phyloP scores from a whole-genome alignment of 129 eudicot genomes.

The carrot (Daucus carota) region DNA sequence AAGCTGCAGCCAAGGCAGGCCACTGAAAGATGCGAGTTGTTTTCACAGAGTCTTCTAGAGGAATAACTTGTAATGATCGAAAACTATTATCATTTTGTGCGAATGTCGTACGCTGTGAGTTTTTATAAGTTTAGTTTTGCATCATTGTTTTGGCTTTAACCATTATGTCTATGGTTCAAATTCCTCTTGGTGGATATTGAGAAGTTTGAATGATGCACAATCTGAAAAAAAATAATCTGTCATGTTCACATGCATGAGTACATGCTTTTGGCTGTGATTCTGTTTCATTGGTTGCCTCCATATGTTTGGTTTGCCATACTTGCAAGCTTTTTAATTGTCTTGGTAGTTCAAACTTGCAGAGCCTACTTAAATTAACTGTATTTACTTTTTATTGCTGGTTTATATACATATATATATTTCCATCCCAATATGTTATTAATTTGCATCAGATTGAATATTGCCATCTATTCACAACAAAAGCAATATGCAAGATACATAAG shows the following conservation, averaged over 20 bases:
- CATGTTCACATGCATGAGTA: neutral
- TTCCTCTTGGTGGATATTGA: neutral
- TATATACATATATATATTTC: too few relatives aligned
- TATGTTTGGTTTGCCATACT: neutral
- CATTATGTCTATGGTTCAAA: neutral
- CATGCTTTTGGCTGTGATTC: neutral
- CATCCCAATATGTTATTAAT: too few relatives aligned
- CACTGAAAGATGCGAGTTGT: slow-evolving; percentile 27
- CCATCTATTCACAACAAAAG: too few relatives aligned
- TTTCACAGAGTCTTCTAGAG: slow-evolving; percentile 13
- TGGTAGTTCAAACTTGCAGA: too few relatives aligned
- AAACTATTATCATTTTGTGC: neutral
- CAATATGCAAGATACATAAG: too few relatives aligned
- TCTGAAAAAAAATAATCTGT: neutral
- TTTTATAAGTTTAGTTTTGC: slow-evolving; percentile 2
- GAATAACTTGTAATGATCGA: slow-evolving; percentile 30
- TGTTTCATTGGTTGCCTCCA: neutral
- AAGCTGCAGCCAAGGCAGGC: slow-evolving; percentile 69
- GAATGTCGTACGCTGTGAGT: neutral
- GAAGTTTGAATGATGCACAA: neutral
- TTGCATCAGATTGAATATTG: too few relatives aligned
- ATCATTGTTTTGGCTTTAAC: neutral
- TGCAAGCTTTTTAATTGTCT: neutral
- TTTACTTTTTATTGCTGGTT: too few relatives aligned
- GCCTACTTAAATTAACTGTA: too few relatives aligned